phyloP scores from a whole-genome alignment of 2,329 filamentous ascomycete species.

The Ophiostoma tasmaniense region DNA sequence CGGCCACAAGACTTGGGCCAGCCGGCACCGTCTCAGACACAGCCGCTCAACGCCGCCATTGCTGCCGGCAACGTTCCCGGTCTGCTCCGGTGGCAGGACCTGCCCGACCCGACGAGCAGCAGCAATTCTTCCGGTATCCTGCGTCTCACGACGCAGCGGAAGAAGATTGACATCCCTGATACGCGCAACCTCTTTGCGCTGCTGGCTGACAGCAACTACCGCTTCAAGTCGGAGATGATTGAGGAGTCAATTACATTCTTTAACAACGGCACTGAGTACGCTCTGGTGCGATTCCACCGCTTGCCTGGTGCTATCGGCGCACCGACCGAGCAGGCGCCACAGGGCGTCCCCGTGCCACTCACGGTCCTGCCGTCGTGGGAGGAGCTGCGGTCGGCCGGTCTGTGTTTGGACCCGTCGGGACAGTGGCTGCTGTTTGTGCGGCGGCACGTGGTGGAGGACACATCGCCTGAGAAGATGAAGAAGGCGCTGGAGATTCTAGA shows the following conservation, averaged over 20 bases:
- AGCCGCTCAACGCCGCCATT: slow-evolving; percentile 27
- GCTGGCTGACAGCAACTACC: slow-evolving; percentile 44
- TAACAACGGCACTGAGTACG: slow-evolving; percentile 46
- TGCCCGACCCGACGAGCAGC: slow-evolving; percentile 47
- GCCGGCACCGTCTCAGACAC: slow-evolving; percentile 25
- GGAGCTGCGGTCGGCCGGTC: slow-evolving; percentile 26
- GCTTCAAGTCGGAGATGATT: slow-evolving; percentile 45
- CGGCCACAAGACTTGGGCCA: slow-evolving; percentile 34
- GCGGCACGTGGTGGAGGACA: slow-evolving; percentile 46
- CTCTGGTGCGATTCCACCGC: slow-evolving; percentile 41
- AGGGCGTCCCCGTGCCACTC: slow-evolving; percentile 26
- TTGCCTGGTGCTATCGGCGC: slow-evolving; percentile 20
- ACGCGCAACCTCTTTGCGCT: slow-evolving; percentile 40
- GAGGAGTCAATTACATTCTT: slow-evolving; percentile 48
- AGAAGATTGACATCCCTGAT: slow-evolving; percentile 48
- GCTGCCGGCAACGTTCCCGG: slow-evolving; percentile 27
- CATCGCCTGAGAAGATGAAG: slow-evolving; percentile 48
- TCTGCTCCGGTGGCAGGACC: slow-evolving; percentile 49
- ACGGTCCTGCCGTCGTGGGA: slow-evolving; percentile 38
- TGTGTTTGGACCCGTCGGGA: slow-evolving; percentile 37
- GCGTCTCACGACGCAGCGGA: slow-evolving; percentile 43
- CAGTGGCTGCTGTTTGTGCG: slow-evolving; percentile 51
- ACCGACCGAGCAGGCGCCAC: slow-evolving; percentile 12
- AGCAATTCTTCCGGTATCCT: slow-evolving; percentile 21
- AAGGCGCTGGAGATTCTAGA: slow-evolving; percentile 46